Evolutionary conservation across 2,329 filamentous ascomycete species (phyloP), one percentile per base, ranked within the genome.

Genomic region (Capronia epimyces): DNA sequence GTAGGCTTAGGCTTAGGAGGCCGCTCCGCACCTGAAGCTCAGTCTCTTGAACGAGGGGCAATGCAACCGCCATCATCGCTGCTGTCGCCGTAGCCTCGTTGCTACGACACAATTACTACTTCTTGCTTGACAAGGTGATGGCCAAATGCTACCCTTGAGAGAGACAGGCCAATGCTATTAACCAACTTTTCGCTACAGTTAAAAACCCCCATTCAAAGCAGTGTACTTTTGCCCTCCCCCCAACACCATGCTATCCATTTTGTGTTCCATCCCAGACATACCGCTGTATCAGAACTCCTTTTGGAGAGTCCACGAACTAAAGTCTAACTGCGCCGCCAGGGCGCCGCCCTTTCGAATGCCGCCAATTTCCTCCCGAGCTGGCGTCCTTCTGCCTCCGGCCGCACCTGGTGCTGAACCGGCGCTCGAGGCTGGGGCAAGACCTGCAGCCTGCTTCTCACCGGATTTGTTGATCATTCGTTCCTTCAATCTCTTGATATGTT

Each of bases 401-500:
- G 46, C 15, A 16, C 24, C 29, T 3, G 51, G 29, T 25, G 43
- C 43, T 25, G 32, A 29, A 32, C 21, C 46, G 21, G 21, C 43
- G 4, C 32, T 36, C 4, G 43, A 27, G n/a, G 12, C 32, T 32
- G 40, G 21, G 7, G 31, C 20, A 10, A 32, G 49, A 27, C 46
- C 29, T 15, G 31, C 12, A n/a, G 15, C 39, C 41, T 53, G 52
- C 27, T 47, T 56, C 16, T 55, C 56, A 29, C 37, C 50, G 13
- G 44, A 21, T 43, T 45, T 49, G 34, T 21, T 50, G 29, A 50
- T 43, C 20, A 68, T 66, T 18, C 71, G 66, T 41, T 94, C 87
- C 22, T 89, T 82, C 43, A 98, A 77, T 39, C 82, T 80, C 65
- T 86, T 85, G 65, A 98, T 94, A 66, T 91, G 87, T 43, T 86